These are phyloP conservation scores for Aspergillus uvarum DNA, from an alignment of 2,329 filamentous ascomycete species.

Conservation along the genomic window DNA sequence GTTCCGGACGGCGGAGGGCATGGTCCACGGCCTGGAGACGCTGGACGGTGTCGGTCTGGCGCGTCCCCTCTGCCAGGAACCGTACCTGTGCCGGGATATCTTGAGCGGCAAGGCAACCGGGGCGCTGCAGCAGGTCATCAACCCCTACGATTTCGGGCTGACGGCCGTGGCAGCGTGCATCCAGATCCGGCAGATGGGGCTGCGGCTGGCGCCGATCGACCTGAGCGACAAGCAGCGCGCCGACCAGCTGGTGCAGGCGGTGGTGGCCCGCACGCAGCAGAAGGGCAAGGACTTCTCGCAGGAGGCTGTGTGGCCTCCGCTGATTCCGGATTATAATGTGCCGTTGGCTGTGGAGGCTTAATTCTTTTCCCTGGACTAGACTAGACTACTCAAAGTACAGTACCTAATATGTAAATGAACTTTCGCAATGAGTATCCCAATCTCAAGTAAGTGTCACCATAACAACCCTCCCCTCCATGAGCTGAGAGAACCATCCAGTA, in stretches of 20 bases:
- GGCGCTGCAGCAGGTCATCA: constrained; percentile 50
- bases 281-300: not conserved
- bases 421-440: too few species aligned
- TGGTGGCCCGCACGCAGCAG: not conserved
- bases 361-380: not conserved
- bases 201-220: constrained; percentile 55
- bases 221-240: constrained; percentile 50
- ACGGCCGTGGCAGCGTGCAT: constrained; percentile 49
- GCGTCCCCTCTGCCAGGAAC: constrained; percentile 55
- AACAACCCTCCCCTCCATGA: too few species aligned
- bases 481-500: too few species aligned
- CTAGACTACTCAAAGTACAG: not conserved
- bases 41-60: constrained; percentile 63
- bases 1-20: constrained; percentile 55
- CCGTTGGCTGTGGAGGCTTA: not conserved
- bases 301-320: not conserved
- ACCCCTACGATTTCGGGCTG: constrained; percentile 54
- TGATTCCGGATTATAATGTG: not conserved
- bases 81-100: constrained; percentile 31
- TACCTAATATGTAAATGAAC: too few species aligned
- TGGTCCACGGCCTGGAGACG: constrained; percentile 57
- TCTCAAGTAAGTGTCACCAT: too few species aligned
- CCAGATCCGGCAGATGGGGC: constrained; percentile 55
- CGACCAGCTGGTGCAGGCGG: constrained; percentile 46
- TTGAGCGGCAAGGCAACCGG: constrained; percentile 43